Percentiles rank a stretch among this genome's conserved stretches.
These are phyloP conservation scores for Globisporangium viniferum DNA, from an alignment of 352 stramenopile species.

Conservation along the genomic window DNA sequence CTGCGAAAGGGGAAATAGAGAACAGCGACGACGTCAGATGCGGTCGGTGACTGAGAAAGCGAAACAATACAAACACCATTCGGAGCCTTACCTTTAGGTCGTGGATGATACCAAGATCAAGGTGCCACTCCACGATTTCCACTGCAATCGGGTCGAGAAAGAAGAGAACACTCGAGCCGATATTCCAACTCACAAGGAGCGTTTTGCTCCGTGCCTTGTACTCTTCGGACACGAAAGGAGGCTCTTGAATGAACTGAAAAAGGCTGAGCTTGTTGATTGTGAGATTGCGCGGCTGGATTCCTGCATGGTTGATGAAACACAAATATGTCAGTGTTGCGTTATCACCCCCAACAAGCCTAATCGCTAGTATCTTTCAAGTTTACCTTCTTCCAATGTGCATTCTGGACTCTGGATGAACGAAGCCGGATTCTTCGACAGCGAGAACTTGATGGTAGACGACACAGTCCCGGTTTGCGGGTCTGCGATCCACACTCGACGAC, in stretches of 20 bases:
- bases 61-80: not conserved
- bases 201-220: conserved; percentile 35
- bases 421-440: conserved; percentile 60
- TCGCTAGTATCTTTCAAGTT: not conserved
- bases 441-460: conserved; percentile 83
- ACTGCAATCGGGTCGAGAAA: conserved; percentile 79
- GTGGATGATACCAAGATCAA: conserved; percentile 83
- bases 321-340: not conserved
- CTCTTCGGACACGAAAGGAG: conserved; percentile 42
- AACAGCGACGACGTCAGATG: not conserved
- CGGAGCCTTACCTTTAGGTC: conserved; percentile 63
- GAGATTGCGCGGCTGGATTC: conserved; percentile 65
- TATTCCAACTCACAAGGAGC: conserved; percentile 79
- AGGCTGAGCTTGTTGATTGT: conserved; percentile 77
- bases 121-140: conserved; percentile 86
- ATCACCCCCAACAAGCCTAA: not conserved
- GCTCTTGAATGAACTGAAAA: conserved; percentile 72
- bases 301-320: conserved; percentile 7
- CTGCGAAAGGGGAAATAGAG: conserved; percentile 22
- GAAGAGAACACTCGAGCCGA: conserved; percentile 77
- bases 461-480: conserved; percentile 74
- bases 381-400: conserved; percentile 58
- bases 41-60: not conserved
- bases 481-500: conserved; percentile 78
- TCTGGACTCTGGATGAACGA: conserved; percentile 55